These are phyloP conservation scores for Rachicladosporium sp. DNA, from an alignment of 2,329 filamentous ascomycete species.

Conservation along the genomic window DNA sequence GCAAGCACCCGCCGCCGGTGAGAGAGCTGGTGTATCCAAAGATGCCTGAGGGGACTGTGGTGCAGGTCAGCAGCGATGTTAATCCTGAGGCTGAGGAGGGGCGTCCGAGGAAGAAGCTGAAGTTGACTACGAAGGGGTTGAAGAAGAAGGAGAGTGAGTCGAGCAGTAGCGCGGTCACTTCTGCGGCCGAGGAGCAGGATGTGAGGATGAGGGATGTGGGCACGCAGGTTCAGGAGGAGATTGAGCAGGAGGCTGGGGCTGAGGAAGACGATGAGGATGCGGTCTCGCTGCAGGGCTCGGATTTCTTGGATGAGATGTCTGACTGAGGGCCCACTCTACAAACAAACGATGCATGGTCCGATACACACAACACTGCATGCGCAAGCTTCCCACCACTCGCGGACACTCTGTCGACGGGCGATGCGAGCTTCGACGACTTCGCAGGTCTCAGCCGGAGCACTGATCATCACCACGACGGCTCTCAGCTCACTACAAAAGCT, in stretches of 20 bases:
- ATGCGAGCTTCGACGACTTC: no score
- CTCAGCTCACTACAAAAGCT: no score
- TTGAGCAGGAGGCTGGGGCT: slow-evolving; percentile 6
- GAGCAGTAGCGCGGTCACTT: slow-evolving; percentile 3
- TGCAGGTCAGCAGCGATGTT: not conserved
- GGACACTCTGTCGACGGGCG: no score
- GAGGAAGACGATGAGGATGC: slow-evolving; percentile 9
- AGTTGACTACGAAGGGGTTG: slow-evolving; percentile 3
- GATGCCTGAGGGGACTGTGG: not conserved
- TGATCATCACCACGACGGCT: no score
- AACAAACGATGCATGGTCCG: not conserved
- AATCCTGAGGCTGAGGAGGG: slow-evolving; percentile 5
- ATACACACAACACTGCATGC: no score
- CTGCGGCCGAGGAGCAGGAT: slow-evolving; percentile 5
- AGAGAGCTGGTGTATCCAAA: slow-evolving; percentile 13
- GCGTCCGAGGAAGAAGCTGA: not conserved
- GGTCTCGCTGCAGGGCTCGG: slow-evolving; percentile 16
- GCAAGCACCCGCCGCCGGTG: slow-evolving; percentile 15
- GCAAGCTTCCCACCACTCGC: no score
- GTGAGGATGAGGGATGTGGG: not conserved
- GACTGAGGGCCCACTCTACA: slow-evolving; percentile 5
- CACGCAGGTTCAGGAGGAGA: slow-evolving; percentile 5
- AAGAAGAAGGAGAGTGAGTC: slow-evolving; percentile 10
- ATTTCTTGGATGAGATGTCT: slow-evolving; percentile 16
- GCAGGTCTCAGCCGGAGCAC: no score